These are phyloP conservation scores for Pseudogymnoascus sp. DNA, from an alignment of 2,329 filamentous ascomycete genomes.

Conservation along the genomic window DNA sequence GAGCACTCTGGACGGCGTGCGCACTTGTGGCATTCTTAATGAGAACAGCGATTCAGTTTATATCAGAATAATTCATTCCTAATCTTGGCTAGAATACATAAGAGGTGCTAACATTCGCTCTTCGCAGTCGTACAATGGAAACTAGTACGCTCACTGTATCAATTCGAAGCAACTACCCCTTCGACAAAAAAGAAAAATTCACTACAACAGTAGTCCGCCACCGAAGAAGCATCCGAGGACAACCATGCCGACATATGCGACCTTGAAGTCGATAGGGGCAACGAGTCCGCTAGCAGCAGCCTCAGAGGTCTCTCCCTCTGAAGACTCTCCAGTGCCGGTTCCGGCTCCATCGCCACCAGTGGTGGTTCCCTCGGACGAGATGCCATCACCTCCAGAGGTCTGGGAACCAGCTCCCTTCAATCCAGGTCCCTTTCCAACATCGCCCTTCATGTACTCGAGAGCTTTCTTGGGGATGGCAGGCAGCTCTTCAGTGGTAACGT, in stretches of 20 bases:
- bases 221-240: slow-evolving; percentile 4
- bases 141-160: background rate
- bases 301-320: background rate
- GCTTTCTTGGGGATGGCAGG: slow-evolving; percentile 3
- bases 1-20: background rate
- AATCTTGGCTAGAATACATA: slow-evolving; percentile 7
- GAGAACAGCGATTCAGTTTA: background rate
- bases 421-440: background rate
- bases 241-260: background rate
- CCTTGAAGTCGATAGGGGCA: slow-evolving; percentile 2
- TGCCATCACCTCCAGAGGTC: background rate
- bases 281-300: background rate
- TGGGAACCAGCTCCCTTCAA: background rate
- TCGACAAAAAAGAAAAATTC: background rate
- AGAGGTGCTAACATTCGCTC: slow-evolving; percentile 3
- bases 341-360: background rate
- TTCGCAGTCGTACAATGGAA: slow-evolving; percentile 1
- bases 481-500: background rate
- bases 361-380: background rate
- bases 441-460: background rate
- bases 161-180: background rate
- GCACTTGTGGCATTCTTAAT: background rate
- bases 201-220: background rate
- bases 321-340: background rate
- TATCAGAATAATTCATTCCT: background rate